Conservation (phyloP, 768 basidiomycete genomes). For the Mycena belliarum region DNA sequence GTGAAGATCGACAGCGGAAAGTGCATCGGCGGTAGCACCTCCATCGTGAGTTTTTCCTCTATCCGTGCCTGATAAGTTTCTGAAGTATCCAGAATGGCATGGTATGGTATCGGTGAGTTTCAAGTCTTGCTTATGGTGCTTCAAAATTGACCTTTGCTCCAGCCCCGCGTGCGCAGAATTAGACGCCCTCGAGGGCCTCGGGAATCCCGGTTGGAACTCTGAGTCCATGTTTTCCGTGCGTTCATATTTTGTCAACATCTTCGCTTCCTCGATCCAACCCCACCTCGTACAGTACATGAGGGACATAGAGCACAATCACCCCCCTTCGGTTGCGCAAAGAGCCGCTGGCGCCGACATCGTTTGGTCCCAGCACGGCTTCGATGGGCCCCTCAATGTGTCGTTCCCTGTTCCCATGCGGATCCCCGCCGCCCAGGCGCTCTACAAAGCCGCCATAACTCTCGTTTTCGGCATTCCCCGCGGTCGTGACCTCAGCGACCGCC, state of each 20-base stretch:
- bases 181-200: constrained; percentile 15
- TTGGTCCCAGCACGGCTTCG: constrained; percentile 4
- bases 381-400: constrained; percentile 12
- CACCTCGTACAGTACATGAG: constrained; percentile 7
- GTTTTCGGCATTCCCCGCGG: constrained; percentile 8
- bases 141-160: background rate
- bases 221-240: constrained; percentile 5
- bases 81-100: constrained; percentile 17
- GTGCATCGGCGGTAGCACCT: constrained; percentile 13
- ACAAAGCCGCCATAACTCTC: constrained; percentile 16
- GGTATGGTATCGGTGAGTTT: constrained; percentile 18
- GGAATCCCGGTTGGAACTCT: constrained; percentile 19
- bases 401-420: constrained; percentile 20
- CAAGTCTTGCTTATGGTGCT: background rate
- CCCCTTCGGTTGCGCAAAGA: constrained; percentile 12
- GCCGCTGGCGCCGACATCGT: constrained; percentile 7
- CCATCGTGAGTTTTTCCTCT: constrained; percentile 6
- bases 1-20: constrained; percentile 17
- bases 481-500: constrained; percentile 13
- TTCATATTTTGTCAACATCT: background rate
- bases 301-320: constrained; percentile 16
- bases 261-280: background rate
- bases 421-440: constrained; percentile 11
- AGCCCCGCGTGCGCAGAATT: constrained; percentile 9
- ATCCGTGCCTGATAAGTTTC: background rate